Evolutionary conservation across 768 basidiomycete species (phyloP), one percentile per base, ranked within the genome.

Genomic region (Ramaria rubella): DNA sequence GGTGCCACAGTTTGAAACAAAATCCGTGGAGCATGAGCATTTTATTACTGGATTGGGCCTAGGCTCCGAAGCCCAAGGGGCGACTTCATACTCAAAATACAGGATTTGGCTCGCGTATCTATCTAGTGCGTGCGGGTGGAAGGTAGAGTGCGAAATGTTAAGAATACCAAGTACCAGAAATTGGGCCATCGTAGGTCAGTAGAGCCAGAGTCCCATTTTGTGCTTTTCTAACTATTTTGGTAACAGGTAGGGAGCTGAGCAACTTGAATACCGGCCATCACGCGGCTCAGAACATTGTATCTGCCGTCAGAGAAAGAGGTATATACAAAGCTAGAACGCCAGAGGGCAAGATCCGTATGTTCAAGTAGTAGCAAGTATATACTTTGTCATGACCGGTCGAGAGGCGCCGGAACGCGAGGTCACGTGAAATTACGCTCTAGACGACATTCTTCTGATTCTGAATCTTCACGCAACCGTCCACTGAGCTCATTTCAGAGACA

Each of bases 121-220:
- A 58, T 86, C 84, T 42, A 63, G 80, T 56, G 72, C 81, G 63
- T 87, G 84, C 66, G 95, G 94, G 3, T 97, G 93, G 89, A 75
- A 81, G 58, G 76, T 93, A 12, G 94, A 96, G 69, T 83, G 83
- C 54, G 95, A 98, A 69, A 80, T 75, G 24, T 68, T 98, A 61
- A 75, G 95, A 58, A 94, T 98, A 12, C 94, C 94, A 1, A 92
- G 89, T 67, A 96, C 95, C 38, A 80, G 92, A 58, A 93, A 93
- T 65, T 96, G 94, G 92, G 90, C 87, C 0, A 78, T 96, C 50
- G 70, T 95, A 29, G 94, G 94, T 93, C 54, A 21, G 83, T 76
- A 7, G 12, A 12, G 3, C 12, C 7, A 6, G 33, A 34, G n/a
- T 26, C 31, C 4, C 33, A n/a, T 60, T 57, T 6, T 34, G 9